A percentile compares a stretch with the other conserved stretches of the same genome.
phyloP scores from a whole-genome alignment of 2,329 filamentous ascomycete genomes.

The Phialocephala subalpina region DNA sequence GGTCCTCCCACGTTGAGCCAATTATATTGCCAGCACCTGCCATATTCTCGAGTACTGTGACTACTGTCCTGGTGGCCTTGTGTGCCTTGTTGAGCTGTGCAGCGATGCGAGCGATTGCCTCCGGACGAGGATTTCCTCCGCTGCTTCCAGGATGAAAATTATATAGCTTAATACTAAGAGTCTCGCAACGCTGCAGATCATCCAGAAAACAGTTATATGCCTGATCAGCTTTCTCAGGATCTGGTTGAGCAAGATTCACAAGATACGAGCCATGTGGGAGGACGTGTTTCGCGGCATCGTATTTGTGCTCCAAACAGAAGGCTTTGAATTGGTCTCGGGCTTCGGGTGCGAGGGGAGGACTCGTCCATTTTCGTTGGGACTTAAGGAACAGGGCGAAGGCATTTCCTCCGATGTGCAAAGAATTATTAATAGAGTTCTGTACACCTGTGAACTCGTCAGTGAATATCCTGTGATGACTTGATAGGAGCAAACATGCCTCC shows the following conservation, averaged over 20 bases:
- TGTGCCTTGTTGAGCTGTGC: conserved; percentile 84
- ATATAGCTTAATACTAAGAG: conserved; percentile 88
- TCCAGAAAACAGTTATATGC: conserved; percentile 88
- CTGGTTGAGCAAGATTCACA: conserved; percentile 90
- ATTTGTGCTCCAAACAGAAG: conserved; percentile 72
- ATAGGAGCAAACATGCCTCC: conserved; percentile 66
- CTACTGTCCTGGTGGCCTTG: conserved; percentile 74
- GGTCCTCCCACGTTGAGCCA: conserved; percentile 84
- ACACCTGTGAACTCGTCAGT: conserved; percentile 65
- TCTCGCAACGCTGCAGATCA: conserved; percentile 85
- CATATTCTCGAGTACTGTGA: conserved; percentile 95
- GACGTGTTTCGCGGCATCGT: conserved; percentile 75
- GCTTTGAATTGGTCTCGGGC: conserved; percentile 74
- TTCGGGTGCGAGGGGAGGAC: conserved; percentile 76
- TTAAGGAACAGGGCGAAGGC: conserved; percentile 96
- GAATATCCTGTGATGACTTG: conserved; percentile 20
- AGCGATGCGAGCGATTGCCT: conserved; percentile 82
- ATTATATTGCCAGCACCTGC: conserved; percentile 89
- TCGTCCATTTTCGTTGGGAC: conserved; percentile 94
- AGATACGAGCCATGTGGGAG: conserved; percentile 96
- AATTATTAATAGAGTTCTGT: conserved; percentile 85
- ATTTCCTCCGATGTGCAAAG: conserved; percentile 85
- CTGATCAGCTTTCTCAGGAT: conserved; percentile 81
- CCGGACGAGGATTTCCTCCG: conserved; percentile 69
- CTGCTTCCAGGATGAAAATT: conserved; percentile 96